Evolutionary conservation across 257 asterid species (phyloP), one percentile per base, ranked within the genome.

Genomic region (Echium plantagineum): DNA sequence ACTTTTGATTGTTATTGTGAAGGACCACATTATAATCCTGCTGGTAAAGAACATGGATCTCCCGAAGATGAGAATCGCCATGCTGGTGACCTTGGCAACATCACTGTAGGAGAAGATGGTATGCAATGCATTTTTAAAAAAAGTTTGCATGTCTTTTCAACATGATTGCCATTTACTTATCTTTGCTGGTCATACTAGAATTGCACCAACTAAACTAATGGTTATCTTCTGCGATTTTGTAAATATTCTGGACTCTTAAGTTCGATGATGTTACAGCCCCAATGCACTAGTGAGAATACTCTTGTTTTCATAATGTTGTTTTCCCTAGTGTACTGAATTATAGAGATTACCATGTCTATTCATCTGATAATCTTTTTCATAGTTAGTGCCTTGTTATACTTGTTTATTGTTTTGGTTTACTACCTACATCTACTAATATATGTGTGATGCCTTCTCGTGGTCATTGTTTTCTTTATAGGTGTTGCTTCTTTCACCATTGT

Each of bases 41-140:
- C 66, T 79, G 80, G 81, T 51, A 84, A 88, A 66, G 90, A 78
- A 58, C 97, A 93, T 55, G 98, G 98, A 72, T 80, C 97, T 69
- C 97, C 98, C 49, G 83, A 69, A 19, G 98, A 93, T 66, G 91
- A 83, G 72, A 32, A 20, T 70, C 97, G 97, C 55, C 98, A 93
- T 78, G 98, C 98, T 61, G 98, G 97, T 80, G 97, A 93, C 82
- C 98, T 93, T 68, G 98, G 98, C 19, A 93, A 93, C 68, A 64
- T 93, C 70, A 84, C 72, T 55, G 97, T 71, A 64, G 89, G 85
- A 26, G 89, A 78, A 22, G 94, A 93, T 75, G 98, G 98, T 93
- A 78, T 42, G 31, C 26, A 24, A 24, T 24, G n/a, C n/a, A 24
- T 24, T 24, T 61, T 21, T 28, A 16, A 51, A 46, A 47, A 32